Conservation (phyloP, 345 rosid species). For the Firmiana major region DNA sequence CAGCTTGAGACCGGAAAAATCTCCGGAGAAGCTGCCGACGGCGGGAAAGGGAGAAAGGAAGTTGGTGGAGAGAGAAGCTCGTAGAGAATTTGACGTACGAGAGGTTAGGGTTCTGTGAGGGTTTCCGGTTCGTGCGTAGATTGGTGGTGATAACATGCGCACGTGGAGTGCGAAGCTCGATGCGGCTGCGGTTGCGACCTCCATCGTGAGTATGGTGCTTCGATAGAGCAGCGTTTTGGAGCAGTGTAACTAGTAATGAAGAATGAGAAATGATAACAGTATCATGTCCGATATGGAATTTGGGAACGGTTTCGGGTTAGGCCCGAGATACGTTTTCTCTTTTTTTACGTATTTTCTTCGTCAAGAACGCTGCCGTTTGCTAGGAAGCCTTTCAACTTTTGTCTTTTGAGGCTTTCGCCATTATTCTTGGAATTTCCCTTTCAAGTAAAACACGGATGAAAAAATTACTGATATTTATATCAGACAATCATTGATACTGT, state of each 20-base stretch:
- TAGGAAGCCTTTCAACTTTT: too few species aligned
- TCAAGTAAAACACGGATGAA: too few species aligned
- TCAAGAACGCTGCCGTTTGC: not conserved
- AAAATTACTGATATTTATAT: too few species aligned
- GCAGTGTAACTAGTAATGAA: too few species aligned
- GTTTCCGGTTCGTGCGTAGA: conserved; percentile 27
- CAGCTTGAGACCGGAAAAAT: conserved; percentile 49
- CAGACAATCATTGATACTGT: too few species aligned
- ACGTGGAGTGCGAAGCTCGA: conserved; percentile 42
- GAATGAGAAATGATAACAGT: not conserved
- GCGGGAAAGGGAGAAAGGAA: conserved; percentile 38
- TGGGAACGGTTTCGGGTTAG: not conserved
- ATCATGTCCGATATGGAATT: not conserved
- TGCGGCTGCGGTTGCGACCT: conserved; percentile 42
- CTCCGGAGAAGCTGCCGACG: conserved; percentile 46
- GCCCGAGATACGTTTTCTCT: too few species aligned
- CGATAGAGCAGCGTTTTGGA: not conserved
- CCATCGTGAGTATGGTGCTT: conserved; percentile 32
- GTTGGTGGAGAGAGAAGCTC: conserved; percentile 49
- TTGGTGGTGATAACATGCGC: conserved; percentile 31
- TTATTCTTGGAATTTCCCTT: too few species aligned
- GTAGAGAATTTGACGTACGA: conserved; percentile 23
- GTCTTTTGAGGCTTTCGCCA: too few species aligned
- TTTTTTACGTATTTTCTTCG: too few species aligned
- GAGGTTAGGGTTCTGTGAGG: conserved; percentile 19